Conservation (phyloP, 202 grass and related monocot genomes). For the Saccharum hybrid region DNA sequence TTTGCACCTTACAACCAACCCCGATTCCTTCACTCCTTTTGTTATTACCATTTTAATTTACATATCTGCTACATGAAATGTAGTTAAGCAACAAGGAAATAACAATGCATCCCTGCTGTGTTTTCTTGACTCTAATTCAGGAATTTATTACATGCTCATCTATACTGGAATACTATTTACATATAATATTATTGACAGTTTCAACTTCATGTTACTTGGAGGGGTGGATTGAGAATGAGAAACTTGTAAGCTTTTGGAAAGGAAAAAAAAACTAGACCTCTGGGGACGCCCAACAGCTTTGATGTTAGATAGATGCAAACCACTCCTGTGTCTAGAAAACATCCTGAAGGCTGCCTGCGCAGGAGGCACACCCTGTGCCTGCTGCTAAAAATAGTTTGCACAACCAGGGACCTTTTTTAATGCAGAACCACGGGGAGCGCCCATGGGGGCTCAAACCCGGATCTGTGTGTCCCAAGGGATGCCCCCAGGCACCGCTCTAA, state of each 20-base stretch:
- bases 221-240: constrained; percentile 9
- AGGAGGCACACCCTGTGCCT: background rate
- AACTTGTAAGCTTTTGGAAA: constrained; percentile 17
- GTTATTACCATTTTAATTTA: constrained; percentile 17
- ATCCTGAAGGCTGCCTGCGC: background rate
- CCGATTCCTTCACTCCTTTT: constrained; percentile 14
- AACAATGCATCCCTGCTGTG: background rate
- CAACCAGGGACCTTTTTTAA: background rate
- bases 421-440: background rate
- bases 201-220: constrained; percentile 33
- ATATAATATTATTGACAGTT: background rate
- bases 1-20: constrained; percentile 35
- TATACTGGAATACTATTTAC: background rate
- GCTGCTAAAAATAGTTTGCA: background rate
- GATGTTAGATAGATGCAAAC: background rate
- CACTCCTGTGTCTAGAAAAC: background rate
- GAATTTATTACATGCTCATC: background rate
- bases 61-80: constrained; percentile 9
- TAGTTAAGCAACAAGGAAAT: background rate
- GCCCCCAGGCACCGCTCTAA: background rate
- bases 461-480: background rate
- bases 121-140: constrained; percentile 15
- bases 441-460: background rate
- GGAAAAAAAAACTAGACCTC: background rate
- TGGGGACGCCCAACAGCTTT: background rate